Percentiles rank a stretch among this genome's conserved stretches.
phyloP scores from a whole-genome alignment of 2,329 filamentous ascomycete genomes.

The Aspergillus candidus region DNA sequence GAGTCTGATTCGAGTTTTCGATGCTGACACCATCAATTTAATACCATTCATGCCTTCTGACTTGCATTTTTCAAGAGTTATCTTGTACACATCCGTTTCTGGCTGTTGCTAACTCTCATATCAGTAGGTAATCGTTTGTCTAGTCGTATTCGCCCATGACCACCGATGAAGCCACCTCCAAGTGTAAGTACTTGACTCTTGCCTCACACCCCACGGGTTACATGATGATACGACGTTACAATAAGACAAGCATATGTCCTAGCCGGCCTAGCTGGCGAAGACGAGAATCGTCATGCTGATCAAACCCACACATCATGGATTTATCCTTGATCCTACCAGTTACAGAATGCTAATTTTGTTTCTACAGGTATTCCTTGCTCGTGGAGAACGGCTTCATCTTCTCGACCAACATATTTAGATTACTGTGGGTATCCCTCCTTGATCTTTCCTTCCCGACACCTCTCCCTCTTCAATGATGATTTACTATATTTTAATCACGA shows the following conservation, averaged over 20 bases:
- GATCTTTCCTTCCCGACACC: slow-evolving; percentile 4
- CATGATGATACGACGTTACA: slow-evolving; percentile 79
- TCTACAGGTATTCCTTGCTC: too few relatives aligned
- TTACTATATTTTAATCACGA: slow-evolving; percentile 65
- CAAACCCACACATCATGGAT: slow-evolving; percentile 21
- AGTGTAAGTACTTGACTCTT: background rate
- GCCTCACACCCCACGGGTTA: too few relatives aligned
- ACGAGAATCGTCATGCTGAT: slow-evolving; percentile 50
- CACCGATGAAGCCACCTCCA: background rate
- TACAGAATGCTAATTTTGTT: too few relatives aligned
- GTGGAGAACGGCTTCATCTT: slow-evolving; percentile 7
- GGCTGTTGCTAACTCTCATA: slow-evolving; percentile 14
- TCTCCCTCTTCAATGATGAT: slow-evolving; percentile 57
- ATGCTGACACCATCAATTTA: slow-evolving; percentile 53
- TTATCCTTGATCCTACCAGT: too few relatives aligned
- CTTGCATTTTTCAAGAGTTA: slow-evolving; percentile 9
- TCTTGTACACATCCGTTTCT: slow-evolving; percentile 3
- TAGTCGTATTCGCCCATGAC: background rate
- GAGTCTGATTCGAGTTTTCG: slow-evolving; percentile 59
- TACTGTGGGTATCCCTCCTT: slow-evolving; percentile 16
- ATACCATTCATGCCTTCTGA: slow-evolving; percentile 59
- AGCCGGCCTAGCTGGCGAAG: slow-evolving; percentile 51
- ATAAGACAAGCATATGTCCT: slow-evolving; percentile 98
- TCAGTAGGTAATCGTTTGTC: slow-evolving; percentile 3
- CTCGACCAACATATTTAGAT: background rate